Conservation (phyloP, 2,329 filamentous ascomycete species). For the Fusarium irregulare region DNA sequence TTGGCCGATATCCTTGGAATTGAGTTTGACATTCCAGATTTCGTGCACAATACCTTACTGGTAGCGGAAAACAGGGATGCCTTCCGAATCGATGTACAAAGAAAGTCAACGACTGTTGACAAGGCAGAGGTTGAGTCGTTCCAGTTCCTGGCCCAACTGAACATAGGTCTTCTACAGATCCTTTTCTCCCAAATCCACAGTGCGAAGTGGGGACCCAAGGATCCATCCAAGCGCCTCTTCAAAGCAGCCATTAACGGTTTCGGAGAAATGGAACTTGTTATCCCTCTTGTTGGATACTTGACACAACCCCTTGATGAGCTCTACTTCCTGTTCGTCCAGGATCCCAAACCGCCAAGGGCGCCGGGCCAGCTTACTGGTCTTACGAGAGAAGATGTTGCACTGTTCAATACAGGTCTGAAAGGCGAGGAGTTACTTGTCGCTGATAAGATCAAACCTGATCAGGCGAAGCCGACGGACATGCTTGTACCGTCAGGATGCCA, state of each 20-base stretch:
- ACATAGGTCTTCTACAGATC: constrained; percentile 11
- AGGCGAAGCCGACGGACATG: not conserved
- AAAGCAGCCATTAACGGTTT: constrained; percentile 16
- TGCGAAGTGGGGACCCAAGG: constrained; percentile 3
- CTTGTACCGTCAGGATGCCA: not conserved
- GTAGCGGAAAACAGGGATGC: not conserved
- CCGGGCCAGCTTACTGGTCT: not conserved
- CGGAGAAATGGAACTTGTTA: not conserved
- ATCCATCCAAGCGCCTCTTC: constrained; percentile 37
- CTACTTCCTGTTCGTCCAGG: constrained; percentile 4
- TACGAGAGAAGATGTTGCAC: not conserved
- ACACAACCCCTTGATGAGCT: constrained; percentile 3
- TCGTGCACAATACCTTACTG: constrained; percentile 13
- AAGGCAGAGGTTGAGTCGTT: constrained; percentile 2
- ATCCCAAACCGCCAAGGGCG: not conserved
- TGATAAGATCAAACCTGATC: constrained; percentile 4
- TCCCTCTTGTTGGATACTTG: not conserved
- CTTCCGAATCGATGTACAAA: constrained; percentile 8
- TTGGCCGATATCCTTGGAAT: constrained; percentile 10
- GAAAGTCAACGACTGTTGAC: not conserved
- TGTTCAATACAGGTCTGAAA: not conserved
- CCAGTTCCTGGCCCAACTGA: constrained; percentile 28
- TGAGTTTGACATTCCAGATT: constrained; percentile 15
- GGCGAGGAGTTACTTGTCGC: not conserved
- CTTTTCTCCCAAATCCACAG: constrained; percentile 29